phyloP scores from a whole-genome alignment of 495 filamentous ascomycete species.

The Penicillium lividum region DNA sequence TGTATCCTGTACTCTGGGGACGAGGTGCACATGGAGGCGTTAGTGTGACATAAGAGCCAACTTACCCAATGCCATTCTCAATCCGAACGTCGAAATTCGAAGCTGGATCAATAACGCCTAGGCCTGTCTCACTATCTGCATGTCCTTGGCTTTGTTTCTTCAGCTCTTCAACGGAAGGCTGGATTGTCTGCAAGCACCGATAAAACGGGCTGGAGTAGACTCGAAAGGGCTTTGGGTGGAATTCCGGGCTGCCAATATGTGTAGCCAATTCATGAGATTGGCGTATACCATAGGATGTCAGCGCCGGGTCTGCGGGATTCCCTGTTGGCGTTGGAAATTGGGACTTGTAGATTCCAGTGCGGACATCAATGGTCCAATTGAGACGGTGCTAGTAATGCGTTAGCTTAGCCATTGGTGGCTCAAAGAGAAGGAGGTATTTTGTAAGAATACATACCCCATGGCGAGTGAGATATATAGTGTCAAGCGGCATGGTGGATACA shows the following conservation, averaged over 20 bases:
- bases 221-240: conserved; percentile 61
- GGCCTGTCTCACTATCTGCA: not conserved
- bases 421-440: conserved; percentile 13
- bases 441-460: conserved; percentile 69
- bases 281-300: conserved; percentile 79
- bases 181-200: conserved; percentile 85
- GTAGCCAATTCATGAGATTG: conserved; percentile 79
- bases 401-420: conserved; percentile 9
- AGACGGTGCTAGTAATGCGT: conserved; percentile 69
- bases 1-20: not conserved
- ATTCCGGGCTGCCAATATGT: conserved; percentile 59
- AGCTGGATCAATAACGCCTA: conserved; percentile 20
- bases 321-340: conserved; percentile 77
- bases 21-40: not conserved
- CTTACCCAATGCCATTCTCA: conserved; percentile 73
- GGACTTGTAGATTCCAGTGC: conserved; percentile 70
- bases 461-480: conserved; percentile 81
- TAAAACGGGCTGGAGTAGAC: conserved; percentile 90
- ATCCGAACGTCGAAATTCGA: conserved; percentile 56
- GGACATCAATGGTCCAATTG: conserved; percentile 79
- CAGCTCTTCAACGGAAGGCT: conserved; percentile 62
- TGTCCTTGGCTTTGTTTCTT: conserved; percentile 27
- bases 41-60: conserved; percentile 1
- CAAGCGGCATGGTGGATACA: conserved; percentile 50
- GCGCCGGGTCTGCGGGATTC: conserved; percentile 80